Base-by-base conservation (phyloP, 495 filamentous ascomycete genomes). In the Penicillium salamii region DNA sequence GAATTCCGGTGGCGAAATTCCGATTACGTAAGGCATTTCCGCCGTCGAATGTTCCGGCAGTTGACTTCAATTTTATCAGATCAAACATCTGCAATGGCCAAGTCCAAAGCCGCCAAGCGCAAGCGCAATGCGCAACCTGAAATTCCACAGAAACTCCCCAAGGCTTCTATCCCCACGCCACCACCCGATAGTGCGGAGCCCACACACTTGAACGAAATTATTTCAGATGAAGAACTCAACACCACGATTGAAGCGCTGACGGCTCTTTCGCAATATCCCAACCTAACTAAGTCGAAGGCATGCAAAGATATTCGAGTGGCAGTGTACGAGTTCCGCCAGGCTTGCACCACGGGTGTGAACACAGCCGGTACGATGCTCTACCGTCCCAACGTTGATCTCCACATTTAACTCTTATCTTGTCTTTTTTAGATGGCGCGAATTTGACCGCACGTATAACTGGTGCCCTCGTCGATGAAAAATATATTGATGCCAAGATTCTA, bases 291-390 rank as follows among this genome's bases (percentile, higher is more conserved):
- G 45, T 71, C 66, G 5, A 71, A 71, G 46, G 63, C 60, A 46
- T 71, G 68, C 59, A 69, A 68, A 43, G 68, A 71, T 23, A 62
- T 71, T 13, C 64, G 68, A 28, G 60, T 58, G 12, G 68, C 68
- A 9, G 66, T 71, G 15, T 69, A 71, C 50, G 61, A 68, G 28
- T 71, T 71, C 39, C 68, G 68, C 5, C 68, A 66, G 50, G 58
- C 68, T 13, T 71, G 68, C 49, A 68, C 64, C 1, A 71, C 68
- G 5, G 68, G 68, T 15, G 50, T 65, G n/a, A 69, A 69, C 46
- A 62, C 53, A 50, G 60, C 68, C 26, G 66, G 63, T 67, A 58
- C 23, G 52, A 20, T 39, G 24, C 23, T 40, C 24, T 23, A 17
- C 19, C 15, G 5, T 52, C 23, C 44, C 41, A 15, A 13, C 20